Conservation (phyloP, 1,284 basidiomycete genomes). For the Leccinum idahoense region DNA sequence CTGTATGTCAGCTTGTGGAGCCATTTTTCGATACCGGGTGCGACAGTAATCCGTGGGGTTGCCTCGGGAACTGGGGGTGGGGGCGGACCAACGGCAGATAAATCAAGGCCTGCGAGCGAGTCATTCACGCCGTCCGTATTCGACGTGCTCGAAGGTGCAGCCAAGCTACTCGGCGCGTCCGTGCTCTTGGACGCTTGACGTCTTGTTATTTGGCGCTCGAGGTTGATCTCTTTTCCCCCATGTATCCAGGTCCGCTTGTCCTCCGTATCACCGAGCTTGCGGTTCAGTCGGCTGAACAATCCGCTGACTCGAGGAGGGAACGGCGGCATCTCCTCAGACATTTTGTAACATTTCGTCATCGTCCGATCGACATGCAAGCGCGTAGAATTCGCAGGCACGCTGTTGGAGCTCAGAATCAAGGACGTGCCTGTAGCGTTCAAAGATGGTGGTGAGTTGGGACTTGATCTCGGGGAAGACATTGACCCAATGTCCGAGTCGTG, state of each 20-base stretch:
- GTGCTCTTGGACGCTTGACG: constrained; percentile 35
- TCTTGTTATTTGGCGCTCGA: constrained; percentile 60
- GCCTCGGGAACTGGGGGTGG: constrained; percentile 27
- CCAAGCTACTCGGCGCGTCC: constrained; percentile 29
- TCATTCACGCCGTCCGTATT: constrained; percentile 57
- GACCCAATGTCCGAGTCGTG: constrained; percentile 13
- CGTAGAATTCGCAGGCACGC: constrained; percentile 94
- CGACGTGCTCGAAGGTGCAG: constrained; percentile 16
- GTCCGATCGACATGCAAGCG: constrained; percentile 77
- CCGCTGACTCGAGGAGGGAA: constrained; percentile 95
- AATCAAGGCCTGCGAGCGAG: constrained; percentile 72
- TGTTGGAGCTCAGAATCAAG: constrained; percentile 98
- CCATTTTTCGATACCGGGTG: constrained; percentile 80
- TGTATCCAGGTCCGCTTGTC: constrained; percentile 96
- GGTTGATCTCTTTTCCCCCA: constrained; percentile 87
- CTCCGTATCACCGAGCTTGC: constrained; percentile 84
- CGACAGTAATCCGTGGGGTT: constrained; percentile 52
- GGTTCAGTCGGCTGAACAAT: constrained; percentile 79
- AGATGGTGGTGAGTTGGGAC: constrained; percentile 37
- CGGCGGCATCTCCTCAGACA: constrained; percentile 98
- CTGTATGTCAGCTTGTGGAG: constrained; percentile 80
- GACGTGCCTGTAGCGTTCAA: constrained; percentile 96
- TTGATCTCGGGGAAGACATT: too few species aligned
- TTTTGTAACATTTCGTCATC: constrained; percentile 91
- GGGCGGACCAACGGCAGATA: constrained; percentile 12